Evolutionary conservation across 148 eudicot species (phyloP), one percentile per base, ranked within the genome.

Genomic region (Rheum nobile): DNA sequence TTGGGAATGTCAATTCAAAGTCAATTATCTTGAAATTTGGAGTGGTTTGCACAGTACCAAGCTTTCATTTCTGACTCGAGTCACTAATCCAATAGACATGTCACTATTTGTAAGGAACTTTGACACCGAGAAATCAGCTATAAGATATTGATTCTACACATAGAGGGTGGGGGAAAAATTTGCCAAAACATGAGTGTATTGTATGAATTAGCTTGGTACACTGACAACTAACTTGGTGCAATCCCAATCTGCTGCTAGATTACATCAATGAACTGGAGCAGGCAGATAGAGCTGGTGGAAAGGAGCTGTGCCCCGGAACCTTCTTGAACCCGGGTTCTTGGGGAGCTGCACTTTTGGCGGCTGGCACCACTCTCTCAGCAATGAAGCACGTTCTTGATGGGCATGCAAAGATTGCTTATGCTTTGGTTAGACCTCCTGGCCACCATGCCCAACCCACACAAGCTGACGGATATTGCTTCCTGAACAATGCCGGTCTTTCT

Each of bases 401-500:
- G 8, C 65, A 71, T 35, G 87, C 86, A 6, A 92, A 86, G 28
- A 76, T 88, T 24, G 79, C 86, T 14, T 95, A 92, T 57, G 89
- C 99, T 9, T 79, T 95, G 38, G 97, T 95, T 46, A 80, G 99
- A 61, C 99, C 99, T 26, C 99, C 99, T 29, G 99, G 97, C 59
- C 99, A 92, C 79, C 97, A 92, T 72, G 99, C 99, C 70, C 97
- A 92, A 79, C 99, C 97, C 16, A 85, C 88, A 54, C 97, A 69
- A 81, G 99, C 96, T 2, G 99, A 95, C 32, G 99, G 99, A 19
- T 95, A 92, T 80, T 95, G 97, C 85, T 92, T 95, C 75, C 86
- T 95, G 1, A 95, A 92, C 74, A 95, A 95, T 38, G 94, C 94
- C 14, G 91, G 94, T 75, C 83, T 95, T 68, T 94, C 99, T 21